Evolutionary conservation across 176 grass and related monocot species (phyloP).

Genomic region (Oryza meridionalis): DNA sequence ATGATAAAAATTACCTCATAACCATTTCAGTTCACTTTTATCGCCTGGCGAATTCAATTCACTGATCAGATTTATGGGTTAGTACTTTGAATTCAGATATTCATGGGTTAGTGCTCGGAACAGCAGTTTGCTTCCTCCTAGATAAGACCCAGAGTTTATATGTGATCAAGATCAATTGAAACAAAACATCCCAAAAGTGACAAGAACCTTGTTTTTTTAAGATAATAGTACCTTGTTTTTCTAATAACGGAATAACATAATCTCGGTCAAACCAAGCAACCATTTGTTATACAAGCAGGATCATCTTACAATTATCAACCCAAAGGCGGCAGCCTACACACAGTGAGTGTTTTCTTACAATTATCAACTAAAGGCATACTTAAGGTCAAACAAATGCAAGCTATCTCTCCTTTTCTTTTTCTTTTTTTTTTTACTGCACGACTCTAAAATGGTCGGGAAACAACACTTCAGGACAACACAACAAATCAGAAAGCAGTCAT

Average conservation of each 20-base stretch:
- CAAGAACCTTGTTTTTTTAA: background rate
- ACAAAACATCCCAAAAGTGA: background rate
- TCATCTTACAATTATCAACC: constrained; percentile 31
- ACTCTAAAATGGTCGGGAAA: constrained; percentile 30
- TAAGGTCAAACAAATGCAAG: constrained; percentile 20
- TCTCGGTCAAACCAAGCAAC: background rate
- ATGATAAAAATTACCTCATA: background rate
- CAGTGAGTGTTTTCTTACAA: constrained; percentile 17
- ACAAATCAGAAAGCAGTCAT: background rate
- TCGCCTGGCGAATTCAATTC: background rate
- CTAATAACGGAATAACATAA: background rate
- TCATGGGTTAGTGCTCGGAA: background rate
- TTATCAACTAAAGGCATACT: constrained; percentile 27
- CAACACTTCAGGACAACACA: constrained; percentile 22
- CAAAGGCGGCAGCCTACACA: constrained; percentile 37
- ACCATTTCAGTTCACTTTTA: background rate
- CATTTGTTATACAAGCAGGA: constrained; percentile 15
- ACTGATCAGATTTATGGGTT: background rate
- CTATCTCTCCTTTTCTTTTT: constrained; percentile 19
- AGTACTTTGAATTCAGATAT: background rate
- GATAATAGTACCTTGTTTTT: background rate
- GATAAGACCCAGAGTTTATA: background rate
- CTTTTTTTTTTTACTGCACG: constrained; percentile 31
- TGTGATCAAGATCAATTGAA: background rate
- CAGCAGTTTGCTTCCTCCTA: background rate